Conservation (phyloP, 768 basidiomycete species). For the Mycena vitilis region DNA sequence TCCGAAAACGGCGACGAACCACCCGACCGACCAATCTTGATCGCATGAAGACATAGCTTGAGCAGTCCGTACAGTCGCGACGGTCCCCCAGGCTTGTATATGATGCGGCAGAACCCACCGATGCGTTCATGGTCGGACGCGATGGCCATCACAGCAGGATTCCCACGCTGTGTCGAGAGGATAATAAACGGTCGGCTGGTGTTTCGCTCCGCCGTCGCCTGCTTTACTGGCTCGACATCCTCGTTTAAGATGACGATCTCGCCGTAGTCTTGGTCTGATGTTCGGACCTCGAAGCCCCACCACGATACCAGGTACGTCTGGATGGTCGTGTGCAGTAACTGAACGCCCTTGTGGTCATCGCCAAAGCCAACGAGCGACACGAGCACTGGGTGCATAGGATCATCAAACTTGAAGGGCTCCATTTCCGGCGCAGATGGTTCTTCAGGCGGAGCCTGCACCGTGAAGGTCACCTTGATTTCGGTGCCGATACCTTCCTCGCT, state of each 20-base stretch:
- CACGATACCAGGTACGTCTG: constrained; percentile 75
- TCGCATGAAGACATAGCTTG: constrained; percentile 69
- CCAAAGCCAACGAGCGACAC: constrained; percentile 83
- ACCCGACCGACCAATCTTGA: constrained; percentile 59
- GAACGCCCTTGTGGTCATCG: constrained; percentile 68
- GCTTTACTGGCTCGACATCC: constrained; percentile 67
- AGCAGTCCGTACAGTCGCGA: constrained; percentile 74
- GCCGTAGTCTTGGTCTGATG: constrained; percentile 57
- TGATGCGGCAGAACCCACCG: constrained; percentile 89
- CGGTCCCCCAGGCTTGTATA: constrained; percentile 93
- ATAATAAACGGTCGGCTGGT: constrained; percentile 77
- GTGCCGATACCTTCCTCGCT: constrained; percentile 92
- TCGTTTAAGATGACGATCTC: constrained; percentile 89
- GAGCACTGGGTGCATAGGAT: constrained; percentile 55
- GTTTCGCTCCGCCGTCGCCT: constrained; percentile 69
- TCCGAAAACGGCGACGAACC: constrained; percentile 35
- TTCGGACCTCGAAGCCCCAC: constrained; percentile 76
- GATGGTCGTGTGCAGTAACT: constrained; percentile 73
- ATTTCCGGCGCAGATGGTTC: constrained; percentile 50
- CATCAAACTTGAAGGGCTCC: constrained; percentile 59
- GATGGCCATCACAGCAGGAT: constrained; percentile 68
- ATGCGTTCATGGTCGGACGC: constrained; percentile 79
- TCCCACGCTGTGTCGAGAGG: constrained; percentile 77
- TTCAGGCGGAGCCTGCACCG: constrained; percentile 68
- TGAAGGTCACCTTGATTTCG: constrained; percentile 89